Conservation (phyloP, 805 yeast genomes). For the Wickerhamomyces rabaulensis region DNA sequence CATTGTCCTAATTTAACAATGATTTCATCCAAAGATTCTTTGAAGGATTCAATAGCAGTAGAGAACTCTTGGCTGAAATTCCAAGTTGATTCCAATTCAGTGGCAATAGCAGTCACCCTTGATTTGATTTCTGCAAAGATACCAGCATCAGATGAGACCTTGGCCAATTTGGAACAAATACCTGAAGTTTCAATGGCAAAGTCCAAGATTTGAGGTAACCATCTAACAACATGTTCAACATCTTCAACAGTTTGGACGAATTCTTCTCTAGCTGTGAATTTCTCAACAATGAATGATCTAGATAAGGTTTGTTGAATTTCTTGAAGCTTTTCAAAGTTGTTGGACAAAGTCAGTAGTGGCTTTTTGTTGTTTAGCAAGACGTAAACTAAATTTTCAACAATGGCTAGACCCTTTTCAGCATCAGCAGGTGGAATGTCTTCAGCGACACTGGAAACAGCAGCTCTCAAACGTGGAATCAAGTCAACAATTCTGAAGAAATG, state of each 20-base stretch:
- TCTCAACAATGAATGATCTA: conserved; percentile 16
- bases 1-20: conserved; percentile 27
- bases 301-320: conserved; percentile 19
- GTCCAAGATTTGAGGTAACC: conserved; percentile 31
- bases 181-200: conserved; percentile 23
- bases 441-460: conserved; percentile 52
- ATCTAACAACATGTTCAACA: conserved; percentile 16
- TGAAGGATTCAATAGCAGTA: conserved; percentile 21
- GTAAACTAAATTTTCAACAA: conserved; percentile 64
- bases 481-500: conserved; percentile 72
- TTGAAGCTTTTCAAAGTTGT: conserved; percentile 15
- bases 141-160: conserved; percentile 11
- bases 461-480: conserved; percentile 71
- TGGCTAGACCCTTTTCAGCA: conserved; percentile 71
- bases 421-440: conserved; percentile 75
- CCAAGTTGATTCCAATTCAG: conserved; percentile 10
- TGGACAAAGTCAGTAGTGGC: conserved; percentile 33
- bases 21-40: conserved; percentile 11
- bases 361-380: conserved; percentile 49
- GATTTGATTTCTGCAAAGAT: conserved; percentile 16
- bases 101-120: conserved; percentile 11
- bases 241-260: conserved; percentile 9
- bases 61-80: conserved; percentile 13
- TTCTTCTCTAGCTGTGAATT: conserved; percentile 12
- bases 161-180: conserved; percentile 12